phyloP scores from a whole-genome alignment of 2,329 filamentous ascomycete genomes.

The Fusarium hostae region DNA sequence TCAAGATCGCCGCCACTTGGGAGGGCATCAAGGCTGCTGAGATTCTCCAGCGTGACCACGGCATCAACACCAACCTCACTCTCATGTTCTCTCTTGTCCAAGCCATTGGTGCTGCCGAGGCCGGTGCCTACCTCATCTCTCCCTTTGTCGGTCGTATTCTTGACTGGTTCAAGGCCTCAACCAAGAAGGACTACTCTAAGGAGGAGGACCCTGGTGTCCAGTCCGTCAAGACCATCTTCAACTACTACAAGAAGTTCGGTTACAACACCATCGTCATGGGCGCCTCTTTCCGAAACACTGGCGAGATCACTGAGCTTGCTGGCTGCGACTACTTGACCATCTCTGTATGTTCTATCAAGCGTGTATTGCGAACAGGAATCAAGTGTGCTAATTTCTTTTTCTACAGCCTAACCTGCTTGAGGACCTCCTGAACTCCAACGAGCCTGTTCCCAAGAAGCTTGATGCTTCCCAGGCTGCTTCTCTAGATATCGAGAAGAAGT shows the following conservation, averaged over 20 bases:
- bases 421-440: constrained; percentile 87
- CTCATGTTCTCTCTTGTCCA: constrained; percentile 97
- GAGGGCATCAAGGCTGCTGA: constrained; percentile 99
- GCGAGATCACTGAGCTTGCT: constrained; percentile 98
- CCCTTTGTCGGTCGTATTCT: constrained; percentile 99
- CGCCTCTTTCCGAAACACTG: constrained; percentile 94
- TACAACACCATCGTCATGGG: constrained; percentile 99
- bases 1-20: constrained; percentile 99
- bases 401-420: constrained; percentile 88
- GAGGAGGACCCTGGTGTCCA: constrained; percentile 96
- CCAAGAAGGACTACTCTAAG: constrained; percentile 92
- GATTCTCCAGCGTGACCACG: constrained; percentile 95
- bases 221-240: constrained; percentile 93
- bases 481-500: constrained; percentile 86
- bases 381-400: constrained; percentile 27
- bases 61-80: constrained; percentile 98
- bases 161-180: constrained; percentile 98
- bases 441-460: constrained; percentile 91
- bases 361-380: background rate
- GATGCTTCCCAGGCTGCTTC: constrained; percentile 72
- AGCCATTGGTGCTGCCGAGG: constrained; percentile 96
- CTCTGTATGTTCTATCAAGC: constrained; percentile 70
- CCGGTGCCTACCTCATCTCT: constrained; percentile 95
- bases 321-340: constrained; percentile 99
- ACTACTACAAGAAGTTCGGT: constrained; percentile 99